Evolutionary conservation across 768 basidiomycete species (phyloP).

Genomic region (Leucocoprinus sp.): DNA sequence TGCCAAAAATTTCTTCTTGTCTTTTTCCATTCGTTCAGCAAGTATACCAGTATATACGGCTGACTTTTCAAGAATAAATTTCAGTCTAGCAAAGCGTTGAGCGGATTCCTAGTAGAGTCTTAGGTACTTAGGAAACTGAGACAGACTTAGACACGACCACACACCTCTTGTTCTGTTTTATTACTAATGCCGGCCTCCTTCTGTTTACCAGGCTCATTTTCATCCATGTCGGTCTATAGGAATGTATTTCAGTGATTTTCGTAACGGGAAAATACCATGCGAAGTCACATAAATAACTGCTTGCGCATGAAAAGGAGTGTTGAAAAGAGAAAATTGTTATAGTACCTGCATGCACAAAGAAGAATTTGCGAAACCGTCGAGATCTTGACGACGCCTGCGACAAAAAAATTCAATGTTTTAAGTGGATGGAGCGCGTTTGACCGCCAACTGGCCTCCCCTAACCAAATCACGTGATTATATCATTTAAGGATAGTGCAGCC

Average conservation of each 20-base stretch:
- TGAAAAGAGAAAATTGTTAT: too few species aligned
- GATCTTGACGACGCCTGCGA: too few species aligned
- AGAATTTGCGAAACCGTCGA: too few species aligned
- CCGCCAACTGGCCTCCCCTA: slow-evolving; percentile 14
- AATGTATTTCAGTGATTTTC: neutral
- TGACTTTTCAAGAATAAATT: slow-evolving; percentile 68
- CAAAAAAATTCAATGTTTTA: neutral
- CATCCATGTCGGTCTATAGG: neutral
- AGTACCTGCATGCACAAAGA: too few species aligned
- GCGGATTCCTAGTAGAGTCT: slow-evolving; percentile 35
- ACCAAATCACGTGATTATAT: slow-evolving; percentile 4
- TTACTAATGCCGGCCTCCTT: neutral
- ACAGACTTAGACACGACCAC: neutral
- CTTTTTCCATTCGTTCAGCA: slow-evolving; percentile 67
- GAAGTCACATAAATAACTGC: slow-evolving; percentile 17
- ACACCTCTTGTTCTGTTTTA: neutral
- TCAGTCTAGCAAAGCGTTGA: slow-evolving; percentile 43
- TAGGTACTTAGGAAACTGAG: neutral
- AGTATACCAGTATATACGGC: slow-evolving; percentile 67
- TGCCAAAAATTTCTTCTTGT: slow-evolving; percentile 25
- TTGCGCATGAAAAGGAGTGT: too few species aligned
- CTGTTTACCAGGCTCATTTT: neutral
- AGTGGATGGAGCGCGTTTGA: neutral
- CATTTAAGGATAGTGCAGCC: too few species aligned
- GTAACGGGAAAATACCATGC: neutral